phyloP scores from a whole-genome alignment of 441 rosid species.

The Sinapis alba region DNA sequence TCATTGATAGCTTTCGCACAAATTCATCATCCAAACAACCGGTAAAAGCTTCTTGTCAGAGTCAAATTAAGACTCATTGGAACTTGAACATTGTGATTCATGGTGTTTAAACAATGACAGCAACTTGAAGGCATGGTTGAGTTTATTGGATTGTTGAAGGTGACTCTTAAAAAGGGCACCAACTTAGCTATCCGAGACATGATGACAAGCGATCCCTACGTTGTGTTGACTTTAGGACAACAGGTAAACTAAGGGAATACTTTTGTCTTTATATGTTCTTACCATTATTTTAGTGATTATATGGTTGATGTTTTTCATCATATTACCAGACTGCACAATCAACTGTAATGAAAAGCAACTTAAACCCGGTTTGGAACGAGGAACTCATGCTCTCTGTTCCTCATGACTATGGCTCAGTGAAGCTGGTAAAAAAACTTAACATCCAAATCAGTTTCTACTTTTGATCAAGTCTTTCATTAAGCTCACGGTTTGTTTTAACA shows the following conservation, averaged over 20 bases:
- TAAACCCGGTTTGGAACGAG: conserved; percentile 96
- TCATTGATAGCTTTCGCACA: conserved; percentile 68
- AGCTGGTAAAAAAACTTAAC: conserved; percentile 57
- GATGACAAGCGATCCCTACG: conserved; percentile 97
- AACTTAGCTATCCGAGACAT: conserved; percentile 94
- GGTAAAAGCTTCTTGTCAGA: conserved; percentile 40
- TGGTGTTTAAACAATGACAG: conserved; percentile 33
- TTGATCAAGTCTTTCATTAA: neutral
- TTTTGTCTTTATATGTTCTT: neutral
- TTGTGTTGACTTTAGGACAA: conserved; percentile 73
- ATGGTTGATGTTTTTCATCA: conserved; percentile 18
- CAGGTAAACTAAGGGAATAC: conserved; percentile 55
- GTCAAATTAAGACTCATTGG: neutral
- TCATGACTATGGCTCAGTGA: conserved; percentile 66
- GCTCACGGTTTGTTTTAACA: neutral
- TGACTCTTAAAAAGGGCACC: conserved; percentile 70
- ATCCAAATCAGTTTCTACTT: neutral
- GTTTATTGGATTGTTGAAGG: conserved; percentile 83
- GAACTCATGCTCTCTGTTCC: conserved; percentile 92
- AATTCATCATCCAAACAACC: conserved; percentile 47
- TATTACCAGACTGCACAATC: conserved; percentile 72
- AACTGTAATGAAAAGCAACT: conserved; percentile 63
- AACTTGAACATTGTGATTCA: conserved; percentile 1
- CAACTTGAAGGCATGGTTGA: conserved; percentile 83
- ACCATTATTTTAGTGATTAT: neutral